Evolutionary conservation across 257 asterid genomes (phyloP).

Genomic region (Solanum bukasovii): DNA sequence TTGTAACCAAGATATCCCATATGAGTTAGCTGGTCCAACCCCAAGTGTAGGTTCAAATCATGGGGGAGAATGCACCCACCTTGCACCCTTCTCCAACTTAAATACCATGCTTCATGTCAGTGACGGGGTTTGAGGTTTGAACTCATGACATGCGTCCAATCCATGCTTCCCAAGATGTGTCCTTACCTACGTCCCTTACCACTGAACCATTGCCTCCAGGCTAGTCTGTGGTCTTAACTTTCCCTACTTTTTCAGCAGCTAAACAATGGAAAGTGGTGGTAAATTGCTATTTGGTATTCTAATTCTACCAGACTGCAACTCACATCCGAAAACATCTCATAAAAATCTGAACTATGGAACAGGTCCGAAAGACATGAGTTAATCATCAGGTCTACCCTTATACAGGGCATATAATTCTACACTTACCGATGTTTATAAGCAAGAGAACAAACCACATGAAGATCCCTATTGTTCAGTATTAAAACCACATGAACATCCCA

Average conservation of each 20-base stretch:
- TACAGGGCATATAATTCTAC: not conserved
- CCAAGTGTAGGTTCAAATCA: not conserved
- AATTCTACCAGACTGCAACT: not conserved
- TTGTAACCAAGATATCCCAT: not conserved
- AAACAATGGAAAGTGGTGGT: not conserved
- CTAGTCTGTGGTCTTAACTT: not conserved
- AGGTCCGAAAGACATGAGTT: not conserved
- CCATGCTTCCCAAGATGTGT: not conserved
- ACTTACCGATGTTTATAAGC: not conserved
- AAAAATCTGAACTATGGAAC: not conserved
- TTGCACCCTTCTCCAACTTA: not conserved
- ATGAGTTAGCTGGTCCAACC: not conserved
- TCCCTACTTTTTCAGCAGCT: not conserved
- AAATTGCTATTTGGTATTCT: not conserved
- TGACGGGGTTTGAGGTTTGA: not conserved
- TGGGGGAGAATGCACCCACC: not conserved
- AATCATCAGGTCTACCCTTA: not conserved
- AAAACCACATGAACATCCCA: not conserved
- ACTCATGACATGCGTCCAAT: not conserved
- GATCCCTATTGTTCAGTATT: not conserved
- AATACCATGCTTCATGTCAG: not conserved
- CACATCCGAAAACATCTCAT: not conserved
- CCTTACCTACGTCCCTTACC: not conserved
- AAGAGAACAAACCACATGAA: not conserved
- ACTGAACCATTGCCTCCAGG: not conserved